Evolutionary conservation across 2,329 filamentous ascomycete species (phyloP).

Genomic region (Penicillium hordei): DNA sequence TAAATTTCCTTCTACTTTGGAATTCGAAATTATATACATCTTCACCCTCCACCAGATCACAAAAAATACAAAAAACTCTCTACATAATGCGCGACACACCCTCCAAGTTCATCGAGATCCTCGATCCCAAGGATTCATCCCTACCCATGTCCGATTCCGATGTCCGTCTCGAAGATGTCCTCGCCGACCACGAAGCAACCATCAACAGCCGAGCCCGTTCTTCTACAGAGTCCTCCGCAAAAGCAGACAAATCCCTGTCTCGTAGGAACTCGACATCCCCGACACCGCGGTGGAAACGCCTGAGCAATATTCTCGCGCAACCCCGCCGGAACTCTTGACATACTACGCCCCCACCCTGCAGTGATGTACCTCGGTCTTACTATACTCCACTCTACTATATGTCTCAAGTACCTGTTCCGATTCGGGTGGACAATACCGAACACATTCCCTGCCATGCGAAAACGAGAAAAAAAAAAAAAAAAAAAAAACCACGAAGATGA

Average conservation of each 20-base stretch:
- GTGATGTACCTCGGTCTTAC: not conserved
- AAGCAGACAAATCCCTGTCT: slow-evolving; percentile 31
- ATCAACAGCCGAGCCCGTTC: slow-evolving; percentile 36
- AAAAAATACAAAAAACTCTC: not conserved
- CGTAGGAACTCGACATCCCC: slow-evolving; percentile 26
- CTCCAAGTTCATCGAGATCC: slow-evolving; percentile 47
- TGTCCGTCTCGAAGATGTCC: slow-evolving; percentile 46
- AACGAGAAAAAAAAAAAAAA: not conserved
- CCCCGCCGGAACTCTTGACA: slow-evolving; percentile 26
- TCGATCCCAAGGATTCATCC: slow-evolving; percentile 38
- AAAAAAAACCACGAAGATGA: not conserved
- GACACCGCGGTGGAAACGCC: slow-evolving; percentile 34
- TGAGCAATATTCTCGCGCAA: slow-evolving; percentile 35
- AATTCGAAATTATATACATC: not conserved
- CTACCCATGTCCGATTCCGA: slow-evolving; percentile 40
- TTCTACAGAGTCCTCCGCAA: slow-evolving; percentile 38
- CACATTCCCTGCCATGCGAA: not conserved
- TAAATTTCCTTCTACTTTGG: not conserved
- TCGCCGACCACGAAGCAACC: slow-evolving; percentile 41
- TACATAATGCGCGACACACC: slow-evolving; percentile 36
- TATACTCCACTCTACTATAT: not conserved
- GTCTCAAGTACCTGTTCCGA: not conserved
- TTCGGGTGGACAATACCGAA: not conserved
- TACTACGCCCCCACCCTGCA: not conserved
- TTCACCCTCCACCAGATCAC: not conserved